Percentiles rank a stretch among this genome's conserved stretches.
These are phyloP conservation scores for Paxillus rubicundulus DNA, from an alignment of 768 basidiomycete species.

Conservation along the genomic window DNA sequence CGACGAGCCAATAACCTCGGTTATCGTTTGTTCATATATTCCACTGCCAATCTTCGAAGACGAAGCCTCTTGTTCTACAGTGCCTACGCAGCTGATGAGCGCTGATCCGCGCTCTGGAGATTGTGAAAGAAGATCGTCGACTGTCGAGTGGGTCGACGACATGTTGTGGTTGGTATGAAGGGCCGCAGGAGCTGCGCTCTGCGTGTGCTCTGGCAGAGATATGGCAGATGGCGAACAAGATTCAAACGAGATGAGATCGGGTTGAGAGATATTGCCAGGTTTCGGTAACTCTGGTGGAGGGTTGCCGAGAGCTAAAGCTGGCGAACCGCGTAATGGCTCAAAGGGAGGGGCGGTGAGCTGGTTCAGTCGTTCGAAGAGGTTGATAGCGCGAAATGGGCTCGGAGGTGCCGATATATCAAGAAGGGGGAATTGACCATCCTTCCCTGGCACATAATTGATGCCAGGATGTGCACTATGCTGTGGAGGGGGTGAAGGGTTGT, in stretches of 20 bases:
- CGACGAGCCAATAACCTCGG: not conserved
- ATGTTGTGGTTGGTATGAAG: constrained; percentile 7
- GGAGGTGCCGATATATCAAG: constrained; percentile 20
- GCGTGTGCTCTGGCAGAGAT: not conserved
- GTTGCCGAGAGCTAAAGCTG: constrained; percentile 1
- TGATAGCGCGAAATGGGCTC: constrained; percentile 33
- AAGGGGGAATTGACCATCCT: constrained; percentile 16
- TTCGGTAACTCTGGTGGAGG: not conserved
- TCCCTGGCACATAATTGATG: constrained; percentile 14
- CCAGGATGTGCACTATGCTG: constrained; percentile 17
- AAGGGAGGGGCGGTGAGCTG: constrained; percentile 11
- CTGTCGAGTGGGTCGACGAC: constrained; percentile 8
- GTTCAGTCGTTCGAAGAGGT: constrained; percentile 28
- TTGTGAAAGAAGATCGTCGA: constrained; percentile 24
- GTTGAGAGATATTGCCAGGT: constrained; percentile 15
- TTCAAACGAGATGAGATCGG: constrained; percentile 42
- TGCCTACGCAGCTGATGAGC: constrained; percentile 1
- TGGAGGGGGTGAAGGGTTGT: constrained; percentile 74
- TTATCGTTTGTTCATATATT: constrained; percentile 3
- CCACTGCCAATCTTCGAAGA: not conserved
- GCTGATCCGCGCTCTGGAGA: constrained; percentile 18
- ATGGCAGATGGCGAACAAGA: constrained; percentile 34
- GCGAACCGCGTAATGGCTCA: not conserved
- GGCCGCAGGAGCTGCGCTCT: constrained; percentile 1
- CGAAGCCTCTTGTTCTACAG: constrained; percentile 3